phyloP scores from a whole-genome alignment of 75 land plant genomes.

The Isoetes taiwanensis region DNA sequence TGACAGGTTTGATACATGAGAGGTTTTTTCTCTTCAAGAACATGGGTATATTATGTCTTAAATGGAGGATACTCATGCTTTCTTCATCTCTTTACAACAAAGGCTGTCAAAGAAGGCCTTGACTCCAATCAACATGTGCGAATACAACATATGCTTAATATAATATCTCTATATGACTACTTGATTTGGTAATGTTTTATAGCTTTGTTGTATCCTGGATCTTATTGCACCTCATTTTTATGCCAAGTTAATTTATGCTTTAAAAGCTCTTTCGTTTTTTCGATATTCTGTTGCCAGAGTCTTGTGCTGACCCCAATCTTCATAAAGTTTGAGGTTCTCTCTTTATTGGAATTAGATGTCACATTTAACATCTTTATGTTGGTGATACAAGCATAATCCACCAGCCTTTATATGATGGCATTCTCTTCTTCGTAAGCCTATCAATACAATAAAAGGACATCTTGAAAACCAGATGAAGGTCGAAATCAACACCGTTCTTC shows the following conservation, averaged over 20 bases:
- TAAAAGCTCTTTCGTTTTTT: background rate
- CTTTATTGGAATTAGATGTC: constrained; percentile 41
- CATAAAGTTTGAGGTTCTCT: constrained; percentile 14
- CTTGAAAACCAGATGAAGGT: constrained; percentile 54
- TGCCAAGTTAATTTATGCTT: too few species aligned
- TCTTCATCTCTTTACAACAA: constrained; percentile 36
- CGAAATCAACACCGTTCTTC: constrained; percentile 30
- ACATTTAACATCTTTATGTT: constrained; percentile 83
- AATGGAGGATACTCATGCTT: too few species aligned
- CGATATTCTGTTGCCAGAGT: too few species aligned
- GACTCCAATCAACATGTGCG: constrained; percentile 73
- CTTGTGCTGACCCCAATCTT: background rate
- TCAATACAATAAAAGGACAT: constrained; percentile 60
- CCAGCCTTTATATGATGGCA: constrained; percentile 63
- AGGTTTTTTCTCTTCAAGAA: too few species aligned
- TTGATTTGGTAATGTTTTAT: too few species aligned
- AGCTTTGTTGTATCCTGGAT: constrained; percentile 96
- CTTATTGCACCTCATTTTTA: background rate
- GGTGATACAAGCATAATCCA: constrained; percentile 94
- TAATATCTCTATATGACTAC: too few species aligned
- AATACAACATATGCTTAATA: constrained; percentile 4
- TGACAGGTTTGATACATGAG: too few species aligned
- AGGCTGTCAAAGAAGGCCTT: constrained; percentile 72
- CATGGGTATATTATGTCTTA: too few species aligned
- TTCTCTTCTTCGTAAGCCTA: constrained; percentile 46